phyloP scores from a whole-genome alignment of 768 basidiomycete species.

The Lactarius hengduanensis region DNA sequence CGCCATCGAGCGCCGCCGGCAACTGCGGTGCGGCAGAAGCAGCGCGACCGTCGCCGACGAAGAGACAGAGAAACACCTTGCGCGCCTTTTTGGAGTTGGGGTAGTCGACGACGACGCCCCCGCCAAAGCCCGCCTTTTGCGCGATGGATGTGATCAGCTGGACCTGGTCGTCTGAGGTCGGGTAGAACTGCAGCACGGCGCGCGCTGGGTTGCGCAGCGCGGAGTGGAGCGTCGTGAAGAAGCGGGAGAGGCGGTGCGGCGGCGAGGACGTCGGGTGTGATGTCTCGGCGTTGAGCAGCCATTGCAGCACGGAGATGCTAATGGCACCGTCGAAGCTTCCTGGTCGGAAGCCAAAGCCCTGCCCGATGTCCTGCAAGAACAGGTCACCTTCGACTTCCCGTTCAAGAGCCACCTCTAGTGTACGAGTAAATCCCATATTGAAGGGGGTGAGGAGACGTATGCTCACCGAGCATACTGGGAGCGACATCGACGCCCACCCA shows the following conservation, averaged over 20 bases:
- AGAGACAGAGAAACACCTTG: conserved; percentile 92
- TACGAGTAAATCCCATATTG: neutral
- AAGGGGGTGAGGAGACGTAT: neutral
- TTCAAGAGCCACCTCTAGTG: conserved; percentile 88
- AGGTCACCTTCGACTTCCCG: conserved; percentile 95
- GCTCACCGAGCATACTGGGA: conserved; percentile 93
- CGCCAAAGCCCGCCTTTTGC: conserved; percentile 93
- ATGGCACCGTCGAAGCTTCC: conserved; percentile 98
- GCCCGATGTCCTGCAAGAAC: conserved; percentile 96
- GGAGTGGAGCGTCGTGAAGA: conserved; percentile 92
- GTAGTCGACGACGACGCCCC: conserved; percentile 95
- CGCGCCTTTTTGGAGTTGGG: conserved; percentile 95
- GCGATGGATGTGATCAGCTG: conserved; percentile 92
- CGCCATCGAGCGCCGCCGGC: conserved; percentile 75
- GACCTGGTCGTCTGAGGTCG: conserved; percentile 95
- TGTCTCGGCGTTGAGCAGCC: conserved; percentile 96
- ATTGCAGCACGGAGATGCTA: conserved; percentile 98
- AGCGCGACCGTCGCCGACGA: conserved; percentile 74
- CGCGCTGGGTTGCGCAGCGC: conserved; percentile 82
- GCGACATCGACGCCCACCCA: conserved; percentile 96
- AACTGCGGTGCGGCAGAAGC: conserved; percentile 46
- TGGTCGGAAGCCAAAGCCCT: conserved; percentile 95
- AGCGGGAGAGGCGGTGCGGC: conserved; percentile 78
- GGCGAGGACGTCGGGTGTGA: conserved; percentile 87
- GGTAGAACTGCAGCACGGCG: conserved; percentile 93